Evolutionary conservation across 75 land plant genomes (phyloP), one percentile per base, ranked within the genome.

Genomic region (Picea glauca): DNA sequence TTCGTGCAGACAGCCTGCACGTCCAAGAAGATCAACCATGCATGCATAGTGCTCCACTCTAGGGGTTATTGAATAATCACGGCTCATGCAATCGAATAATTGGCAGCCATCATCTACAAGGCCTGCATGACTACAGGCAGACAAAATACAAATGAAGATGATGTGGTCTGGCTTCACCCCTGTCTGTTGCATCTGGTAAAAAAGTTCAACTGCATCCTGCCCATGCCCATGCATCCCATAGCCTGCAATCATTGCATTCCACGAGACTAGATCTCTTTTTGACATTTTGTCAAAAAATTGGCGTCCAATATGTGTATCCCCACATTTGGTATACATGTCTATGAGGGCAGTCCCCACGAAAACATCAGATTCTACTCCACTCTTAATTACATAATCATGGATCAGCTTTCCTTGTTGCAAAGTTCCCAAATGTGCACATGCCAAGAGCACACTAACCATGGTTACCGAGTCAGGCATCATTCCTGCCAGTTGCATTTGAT

Each of bases 191-290:
- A 50, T 50, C 11, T 50, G 56, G 56, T 50, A 9, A 9, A 50
- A 50, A 50, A 50, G 56, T 50, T 50, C 56, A 50, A 50, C 56
- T 9, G 56, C 56, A 50, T 8, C 56, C 56, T 50, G 56, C 56
- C 56, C 56, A 9, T 50, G 56, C 13, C 56, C 56, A 50, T 50
- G 56, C 56, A 50, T 50, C 56, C 56, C 56, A 50, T 50, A 73
- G 3, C 87, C 88, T 58, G 66, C 31, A 26, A 87, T 87, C 82
- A 87, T 72, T 31, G 75, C 33, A 62, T 81, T 87, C 87, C 87
- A 81, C 13, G 78, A 77, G 33, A 76, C 57, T 0, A 78, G 40
- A 46, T 81, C 78, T 15, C 50, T 74, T 26, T 65, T 76, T 11
- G 80, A 78, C 77, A 81, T 58, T 5, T 78, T 81, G 33, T 66